These are phyloP conservation scores for Pinus tabuliformis DNA, from an alignment of 75 land plant genomes.

Conservation along the genomic window DNA sequence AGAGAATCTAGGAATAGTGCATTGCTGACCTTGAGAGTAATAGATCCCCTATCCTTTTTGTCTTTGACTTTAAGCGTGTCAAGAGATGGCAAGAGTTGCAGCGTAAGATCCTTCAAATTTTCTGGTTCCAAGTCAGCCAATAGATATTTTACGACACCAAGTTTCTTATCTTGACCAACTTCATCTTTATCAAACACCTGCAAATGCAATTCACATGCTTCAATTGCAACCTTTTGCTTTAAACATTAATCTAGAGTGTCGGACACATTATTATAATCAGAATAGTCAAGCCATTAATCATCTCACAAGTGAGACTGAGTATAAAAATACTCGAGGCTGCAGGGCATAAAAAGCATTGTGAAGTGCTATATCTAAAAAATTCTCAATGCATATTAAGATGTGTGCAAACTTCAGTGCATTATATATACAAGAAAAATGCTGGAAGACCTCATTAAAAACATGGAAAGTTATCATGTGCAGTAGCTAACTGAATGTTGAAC, in stretches of 20 bases:
- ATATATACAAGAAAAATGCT: neutral
- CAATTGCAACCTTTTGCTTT: neutral
- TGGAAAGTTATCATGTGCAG: neutral
- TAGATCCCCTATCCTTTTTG: constrained; percentile 71
- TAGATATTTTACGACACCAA: constrained; percentile 57
- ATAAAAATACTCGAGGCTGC: neutral
- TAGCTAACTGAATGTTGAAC: neutral
- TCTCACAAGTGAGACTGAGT: neutral
- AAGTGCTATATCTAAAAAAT: neutral
- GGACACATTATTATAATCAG: neutral
- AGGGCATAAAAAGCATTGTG: neutral
- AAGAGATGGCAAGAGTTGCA: constrained; percentile 58
- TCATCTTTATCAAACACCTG: constrained; percentile 76
- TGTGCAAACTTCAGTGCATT: neutral
- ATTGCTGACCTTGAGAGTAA: constrained; percentile 55
- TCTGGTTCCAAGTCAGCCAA: constrained; percentile 58
- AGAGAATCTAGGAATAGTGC: neutral
- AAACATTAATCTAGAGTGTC: neutral
- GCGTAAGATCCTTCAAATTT: constrained; percentile 37
- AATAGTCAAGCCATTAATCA: neutral
- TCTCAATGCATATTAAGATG: neutral
- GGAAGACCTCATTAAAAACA: neutral
- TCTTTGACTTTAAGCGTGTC: constrained; percentile 67
- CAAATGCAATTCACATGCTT: constrained; percentile 5
- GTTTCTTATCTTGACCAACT: constrained; percentile 54